These are phyloP conservation scores for Trypanosoma brucei DNA, from an alignment of 208 protist species.

Conservation along the genomic window DNA sequence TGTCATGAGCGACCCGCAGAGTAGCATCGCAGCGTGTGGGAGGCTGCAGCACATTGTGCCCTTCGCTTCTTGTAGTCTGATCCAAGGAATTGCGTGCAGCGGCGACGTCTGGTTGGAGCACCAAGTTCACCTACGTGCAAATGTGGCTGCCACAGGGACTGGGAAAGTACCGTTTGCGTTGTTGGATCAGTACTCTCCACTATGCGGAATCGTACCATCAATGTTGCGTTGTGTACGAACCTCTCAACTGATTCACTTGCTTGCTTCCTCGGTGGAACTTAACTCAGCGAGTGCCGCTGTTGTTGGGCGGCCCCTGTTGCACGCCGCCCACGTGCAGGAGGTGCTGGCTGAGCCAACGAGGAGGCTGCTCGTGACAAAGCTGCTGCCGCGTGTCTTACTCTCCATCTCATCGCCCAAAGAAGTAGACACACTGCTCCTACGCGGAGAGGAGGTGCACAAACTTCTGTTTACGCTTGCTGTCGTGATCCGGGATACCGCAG, in stretches of 20 bases:
- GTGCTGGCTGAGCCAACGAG: conserved; percentile 25
- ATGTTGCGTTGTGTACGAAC: conserved; percentile 61
- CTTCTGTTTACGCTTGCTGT: conserved; percentile 59
- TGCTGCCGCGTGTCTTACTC: conserved; percentile 37
- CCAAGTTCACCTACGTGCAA: conserved; percentile 14
- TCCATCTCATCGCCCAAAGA: conserved; percentile 14
- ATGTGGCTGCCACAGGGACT: not conserved
- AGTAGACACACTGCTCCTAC: conserved; percentile 9
- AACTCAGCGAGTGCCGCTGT: conserved; percentile 24
- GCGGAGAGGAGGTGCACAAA: conserved; percentile 20
- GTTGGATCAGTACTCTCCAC: conserved; percentile 58
- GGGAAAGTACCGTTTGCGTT: conserved; percentile 25
- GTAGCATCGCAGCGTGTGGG: conserved; percentile 37
- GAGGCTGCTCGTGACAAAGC: conserved; percentile 23
- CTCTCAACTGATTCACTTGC: conserved; percentile 69
- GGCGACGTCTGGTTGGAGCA: conserved; percentile 40
- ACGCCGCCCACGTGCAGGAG: conserved; percentile 23
- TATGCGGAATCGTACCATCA: conserved; percentile 41
- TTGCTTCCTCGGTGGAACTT: conserved; percentile 28
- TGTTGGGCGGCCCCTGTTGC: conserved; percentile 37
- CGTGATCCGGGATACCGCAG: conserved; percentile 45
- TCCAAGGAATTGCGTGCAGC: conserved; percentile 38
- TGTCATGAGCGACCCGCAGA: conserved; percentile 26
- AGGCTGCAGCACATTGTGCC: conserved; percentile 62
- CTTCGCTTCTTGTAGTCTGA: conserved; percentile 41